Percentiles rank a stretch among this genome's conserved stretches.
These are phyloP conservation scores for Leccinum solheimii DNA, from an alignment of 1,284 basidiomycete genomes.

Conservation along the genomic window DNA sequence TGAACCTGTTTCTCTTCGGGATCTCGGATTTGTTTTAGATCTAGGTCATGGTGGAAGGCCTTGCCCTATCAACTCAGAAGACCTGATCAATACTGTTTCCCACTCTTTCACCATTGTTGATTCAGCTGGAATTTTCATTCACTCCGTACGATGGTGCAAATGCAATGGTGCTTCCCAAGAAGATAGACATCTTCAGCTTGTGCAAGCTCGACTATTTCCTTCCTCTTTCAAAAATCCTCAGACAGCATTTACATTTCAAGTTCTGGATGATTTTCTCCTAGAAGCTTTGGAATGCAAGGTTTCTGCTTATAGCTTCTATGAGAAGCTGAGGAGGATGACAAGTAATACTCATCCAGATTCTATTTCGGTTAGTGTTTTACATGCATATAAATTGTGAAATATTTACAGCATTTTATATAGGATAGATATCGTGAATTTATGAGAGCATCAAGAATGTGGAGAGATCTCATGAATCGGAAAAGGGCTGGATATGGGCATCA, in stretches of 20 bases:
- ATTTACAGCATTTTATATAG: not conserved
- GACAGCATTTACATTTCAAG: slow-evolving; percentile 32
- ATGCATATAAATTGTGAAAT: not conserved
- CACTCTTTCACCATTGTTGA: not conserved
- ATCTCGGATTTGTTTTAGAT: not conserved
- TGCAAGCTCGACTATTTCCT: slow-evolving; percentile 23
- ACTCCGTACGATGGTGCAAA: not conserved
- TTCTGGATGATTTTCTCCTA: slow-evolving; percentile 30
- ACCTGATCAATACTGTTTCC: not conserved
- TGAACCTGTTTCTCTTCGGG: not conserved
- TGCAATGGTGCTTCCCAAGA: not conserved
- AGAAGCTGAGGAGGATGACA: slow-evolving; percentile 15
- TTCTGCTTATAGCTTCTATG: slow-evolving; percentile 29
- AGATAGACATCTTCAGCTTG: slow-evolving; percentile 15
- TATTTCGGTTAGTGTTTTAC: slow-evolving; percentile 16
- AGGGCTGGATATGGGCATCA: slow-evolving; percentile 6
- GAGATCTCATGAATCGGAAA: slow-evolving; percentile 2
- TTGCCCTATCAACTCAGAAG: not conserved
- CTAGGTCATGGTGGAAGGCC: not conserved
- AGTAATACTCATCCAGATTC: slow-evolving; percentile 20
- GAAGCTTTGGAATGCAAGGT: slow-evolving; percentile 30
- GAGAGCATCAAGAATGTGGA: slow-evolving; percentile 8
- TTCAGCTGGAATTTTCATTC: not conserved
- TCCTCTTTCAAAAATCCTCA: slow-evolving; percentile 21
- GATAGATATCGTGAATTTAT: slow-evolving; percentile 13